Conservation (phyloP, 2,329 filamentous ascomycete genomes). For the Alternaria conjuncta region DNA sequence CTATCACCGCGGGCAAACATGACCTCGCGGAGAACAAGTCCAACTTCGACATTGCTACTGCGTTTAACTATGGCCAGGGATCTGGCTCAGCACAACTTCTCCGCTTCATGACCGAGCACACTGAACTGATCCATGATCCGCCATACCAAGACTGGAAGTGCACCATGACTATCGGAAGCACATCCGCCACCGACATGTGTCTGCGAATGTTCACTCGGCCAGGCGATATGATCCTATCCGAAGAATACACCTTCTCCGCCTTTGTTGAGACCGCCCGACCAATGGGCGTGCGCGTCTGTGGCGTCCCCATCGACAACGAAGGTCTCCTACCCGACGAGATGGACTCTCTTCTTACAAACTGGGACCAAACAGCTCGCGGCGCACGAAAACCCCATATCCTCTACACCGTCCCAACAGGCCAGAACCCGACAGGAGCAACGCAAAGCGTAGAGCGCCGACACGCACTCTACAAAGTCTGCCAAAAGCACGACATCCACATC, state of each 20-base stretch:
- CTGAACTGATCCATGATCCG: slow-evolving; percentile 85
- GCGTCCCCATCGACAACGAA: slow-evolving; percentile 69
- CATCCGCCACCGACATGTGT: slow-evolving; percentile 81
- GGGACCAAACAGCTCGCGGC: slow-evolving; percentile 63
- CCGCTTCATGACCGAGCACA: slow-evolving; percentile 92
- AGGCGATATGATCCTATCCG: slow-evolving; percentile 80
- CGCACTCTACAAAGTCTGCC: slow-evolving; percentile 77
- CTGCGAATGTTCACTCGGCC: slow-evolving; percentile 81
- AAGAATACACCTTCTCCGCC: slow-evolving; percentile 90
- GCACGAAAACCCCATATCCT: slow-evolving; percentile 70
- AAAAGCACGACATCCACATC: slow-evolving; percentile 85
- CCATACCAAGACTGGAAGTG: slow-evolving; percentile 92
- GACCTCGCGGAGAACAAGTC: slow-evolving; percentile 72
- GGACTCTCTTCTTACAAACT: slow-evolving; percentile 68
- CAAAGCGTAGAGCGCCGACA: slow-evolving; percentile 71
- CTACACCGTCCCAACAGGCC: slow-evolving; percentile 79
- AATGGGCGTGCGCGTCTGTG: slow-evolving; percentile 66
- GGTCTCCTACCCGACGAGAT: slow-evolving; percentile 68
- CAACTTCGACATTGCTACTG: slow-evolving; percentile 78
- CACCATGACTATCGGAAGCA: slow-evolving; percentile 83
- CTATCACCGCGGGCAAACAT: slow-evolving; percentile 78
- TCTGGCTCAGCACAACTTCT: slow-evolving; percentile 85
- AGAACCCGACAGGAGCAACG: slow-evolving; percentile 90
- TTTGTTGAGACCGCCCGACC: slow-evolving; percentile 70
- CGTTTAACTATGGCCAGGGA: slow-evolving; percentile 92